phyloP scores from a whole-genome alignment of 1,284 basidiomycete species.

The Cutaneotrichosporon cutaneum region DNA sequence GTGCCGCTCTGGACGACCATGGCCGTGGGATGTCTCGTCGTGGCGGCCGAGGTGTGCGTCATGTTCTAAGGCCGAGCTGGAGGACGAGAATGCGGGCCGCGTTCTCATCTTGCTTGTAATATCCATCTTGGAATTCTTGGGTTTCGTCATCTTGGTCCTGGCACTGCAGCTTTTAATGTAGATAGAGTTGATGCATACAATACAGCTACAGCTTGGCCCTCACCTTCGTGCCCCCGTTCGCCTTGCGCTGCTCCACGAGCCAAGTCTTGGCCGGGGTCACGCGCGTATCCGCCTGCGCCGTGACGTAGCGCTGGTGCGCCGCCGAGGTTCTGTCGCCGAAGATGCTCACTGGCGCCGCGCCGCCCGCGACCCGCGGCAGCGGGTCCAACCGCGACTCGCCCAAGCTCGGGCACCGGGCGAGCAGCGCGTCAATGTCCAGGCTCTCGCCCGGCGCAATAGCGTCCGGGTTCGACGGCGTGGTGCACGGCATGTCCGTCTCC shows the following conservation, averaged over 20 bases:
- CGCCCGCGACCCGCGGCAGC: slow-evolving; percentile 8
- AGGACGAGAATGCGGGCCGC: no score
- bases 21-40: slow-evolving; percentile 57
- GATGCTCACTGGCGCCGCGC: slow-evolving; percentile 33
- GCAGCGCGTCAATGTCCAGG: slow-evolving; percentile 67
- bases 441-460: slow-evolving; percentile 83
- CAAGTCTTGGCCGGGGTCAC: slow-evolving; percentile 26
- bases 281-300: slow-evolving; percentile 32
- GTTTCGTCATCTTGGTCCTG: background rate
- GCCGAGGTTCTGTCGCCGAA: slow-evolving; percentile 32
- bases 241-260: slow-evolving; percentile 18
- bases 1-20: slow-evolving; percentile 65
- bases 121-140: no score
- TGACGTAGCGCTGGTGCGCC: slow-evolving; percentile 35
- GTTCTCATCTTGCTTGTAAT: background rate
- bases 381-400: background rate
- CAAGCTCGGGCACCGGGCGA: slow-evolving; percentile 44
- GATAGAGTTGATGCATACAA: background rate
- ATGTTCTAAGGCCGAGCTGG: no score
- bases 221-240: background rate
- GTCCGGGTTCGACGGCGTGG: slow-evolving; percentile 85
- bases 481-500: slow-evolving; percentile 93
- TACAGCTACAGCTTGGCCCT: background rate
- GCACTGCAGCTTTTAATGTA: background rate
- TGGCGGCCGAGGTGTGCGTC: slow-evolving; percentile 54